Evolutionary conservation across 2,329 filamentous ascomycete genomes (phyloP), one percentile per base, ranked within the genome.

Genomic region (Ascochyta lentis): DNA sequence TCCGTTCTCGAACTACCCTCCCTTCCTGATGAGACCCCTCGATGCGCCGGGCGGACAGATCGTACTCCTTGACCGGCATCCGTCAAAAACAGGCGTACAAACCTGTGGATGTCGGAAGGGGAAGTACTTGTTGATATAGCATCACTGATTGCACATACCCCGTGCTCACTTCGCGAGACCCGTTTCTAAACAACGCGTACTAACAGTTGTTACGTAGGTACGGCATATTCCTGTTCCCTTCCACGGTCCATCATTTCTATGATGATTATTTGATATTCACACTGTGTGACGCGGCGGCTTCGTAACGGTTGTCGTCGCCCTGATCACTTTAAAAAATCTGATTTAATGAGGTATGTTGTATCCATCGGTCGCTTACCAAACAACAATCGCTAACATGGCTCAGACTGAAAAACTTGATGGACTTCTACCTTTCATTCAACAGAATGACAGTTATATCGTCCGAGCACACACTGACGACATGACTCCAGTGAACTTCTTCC

Each of bases 41-140:
- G 84, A 87, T 86, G 84, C 85, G 84, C 84, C 85, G 84, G 85
- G 85, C 85, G 85, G 85, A 86, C 85, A 87, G 81, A 88, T 78
- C 70, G 79, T 82, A 78, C 80, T 78, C 78, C 73, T 78, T 65
- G 71, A 71, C 75, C 72, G 72, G 71, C 80, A 81, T 78, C 79
- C 81, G 75, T 76, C 65, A 69, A 81, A 79, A 83, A 77, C 77
- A 79, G 79, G 78, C 83, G 83, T 87, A 87, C 85, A 87, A 87
- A 85, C 83, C 79, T 83, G 84, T 81, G 81, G 83, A 74, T 82
- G 81, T 76, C 68, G 75, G 70, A 69, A 71, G 74, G 69, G 78
- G 81, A 80, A 74, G 77, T 82, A 82, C 83, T 86, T 87, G 85
- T 87, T 87, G 85, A 88, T 81, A 86, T 80, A 77, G 86, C 85